Conservation (phyloP, 176 grass and related monocot species). For the Avena insularis region DNA sequence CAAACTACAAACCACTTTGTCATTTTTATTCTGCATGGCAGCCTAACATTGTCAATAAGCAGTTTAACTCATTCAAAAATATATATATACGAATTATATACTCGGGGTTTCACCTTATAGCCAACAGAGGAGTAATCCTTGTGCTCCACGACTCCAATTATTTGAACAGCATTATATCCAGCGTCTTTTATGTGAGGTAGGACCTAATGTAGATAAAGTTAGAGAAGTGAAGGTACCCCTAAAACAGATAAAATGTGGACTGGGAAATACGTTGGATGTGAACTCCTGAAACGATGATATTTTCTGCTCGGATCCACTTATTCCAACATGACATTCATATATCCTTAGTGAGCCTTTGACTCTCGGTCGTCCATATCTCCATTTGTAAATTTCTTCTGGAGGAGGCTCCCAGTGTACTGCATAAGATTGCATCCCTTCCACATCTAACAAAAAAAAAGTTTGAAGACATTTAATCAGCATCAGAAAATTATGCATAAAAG, state of each 20-base stretch:
- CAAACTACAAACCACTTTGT: constrained; percentile 18
- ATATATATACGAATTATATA: constrained; percentile 8
- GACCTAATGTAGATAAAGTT: constrained; percentile 56
- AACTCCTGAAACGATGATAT: constrained; percentile 91
- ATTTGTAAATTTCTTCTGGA: constrained; percentile 83
- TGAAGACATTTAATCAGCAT: constrained; percentile 28
- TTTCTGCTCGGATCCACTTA: constrained; percentile 83
- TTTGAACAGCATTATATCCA: constrained; percentile 92
- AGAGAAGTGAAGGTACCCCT: constrained; percentile 27
- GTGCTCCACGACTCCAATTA: constrained; percentile 90
- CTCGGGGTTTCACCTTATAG: constrained; percentile 72
- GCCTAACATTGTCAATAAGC: background rate
- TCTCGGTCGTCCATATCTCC: constrained; percentile 75
- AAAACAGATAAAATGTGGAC: constrained; percentile 5
- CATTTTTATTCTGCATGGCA: constrained; percentile 18
- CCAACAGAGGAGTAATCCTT: constrained; percentile 93
- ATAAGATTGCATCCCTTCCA: constrained; percentile 74
- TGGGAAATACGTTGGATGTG: constrained; percentile 70
- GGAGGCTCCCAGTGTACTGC: constrained; percentile 96
- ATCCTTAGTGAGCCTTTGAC: constrained; percentile 86
- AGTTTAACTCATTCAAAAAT: background rate
- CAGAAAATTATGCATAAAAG: constrained; percentile 19
- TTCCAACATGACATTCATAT: constrained; percentile 94
- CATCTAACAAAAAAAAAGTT: constrained; percentile 53
- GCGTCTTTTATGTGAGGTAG: constrained; percentile 82